Conservation (phyloP, 768 basidiomycete species). For the Trametes sanguinea region DNA sequence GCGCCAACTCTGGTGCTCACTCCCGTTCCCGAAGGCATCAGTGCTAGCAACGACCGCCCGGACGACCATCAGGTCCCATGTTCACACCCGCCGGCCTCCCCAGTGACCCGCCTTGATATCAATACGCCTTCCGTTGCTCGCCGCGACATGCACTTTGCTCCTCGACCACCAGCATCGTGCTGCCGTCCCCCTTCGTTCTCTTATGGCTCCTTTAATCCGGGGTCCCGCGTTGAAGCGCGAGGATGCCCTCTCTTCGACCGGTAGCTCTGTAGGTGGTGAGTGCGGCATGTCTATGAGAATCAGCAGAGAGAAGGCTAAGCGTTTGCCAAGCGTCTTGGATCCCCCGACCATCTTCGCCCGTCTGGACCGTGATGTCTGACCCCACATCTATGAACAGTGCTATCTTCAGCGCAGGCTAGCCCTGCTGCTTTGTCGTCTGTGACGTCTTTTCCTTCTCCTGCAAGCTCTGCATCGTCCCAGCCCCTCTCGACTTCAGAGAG, state of each 20-base stretch:
- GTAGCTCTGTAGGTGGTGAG: slow-evolving; percentile 21
- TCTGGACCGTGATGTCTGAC: background rate
- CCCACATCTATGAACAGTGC: background rate
- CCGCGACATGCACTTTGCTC: slow-evolving; percentile 17
- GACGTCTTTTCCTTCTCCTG: slow-evolving; percentile 8
- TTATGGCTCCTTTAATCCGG: slow-evolving; percentile 20
- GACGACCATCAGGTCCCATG: slow-evolving; percentile 20
- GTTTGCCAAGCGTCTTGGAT: background rate
- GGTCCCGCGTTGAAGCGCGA: slow-evolving; percentile 21
- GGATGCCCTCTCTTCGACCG: slow-evolving; percentile 17
- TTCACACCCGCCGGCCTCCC: background rate
- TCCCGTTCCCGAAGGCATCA: slow-evolving; percentile 8
- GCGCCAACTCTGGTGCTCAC: slow-evolving; percentile 11
- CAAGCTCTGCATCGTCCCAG: background rate
- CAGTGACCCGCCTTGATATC: slow-evolving; percentile 8
- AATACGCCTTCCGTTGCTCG: background rate
- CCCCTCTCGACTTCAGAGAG: background rate
- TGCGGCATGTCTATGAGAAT: background rate
- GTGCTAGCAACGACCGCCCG: slow-evolving; percentile 15
- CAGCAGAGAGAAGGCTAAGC: background rate
- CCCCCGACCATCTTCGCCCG: background rate
- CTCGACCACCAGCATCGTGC: slow-evolving; percentile 16
- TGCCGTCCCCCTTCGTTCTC: slow-evolving; percentile 1
- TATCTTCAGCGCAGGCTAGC: slow-evolving; percentile 21
- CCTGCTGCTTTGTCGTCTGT: slow-evolving; percentile 20